Conservation (phyloP, 768 basidiomycete species). For the Russula abietina region DNA sequence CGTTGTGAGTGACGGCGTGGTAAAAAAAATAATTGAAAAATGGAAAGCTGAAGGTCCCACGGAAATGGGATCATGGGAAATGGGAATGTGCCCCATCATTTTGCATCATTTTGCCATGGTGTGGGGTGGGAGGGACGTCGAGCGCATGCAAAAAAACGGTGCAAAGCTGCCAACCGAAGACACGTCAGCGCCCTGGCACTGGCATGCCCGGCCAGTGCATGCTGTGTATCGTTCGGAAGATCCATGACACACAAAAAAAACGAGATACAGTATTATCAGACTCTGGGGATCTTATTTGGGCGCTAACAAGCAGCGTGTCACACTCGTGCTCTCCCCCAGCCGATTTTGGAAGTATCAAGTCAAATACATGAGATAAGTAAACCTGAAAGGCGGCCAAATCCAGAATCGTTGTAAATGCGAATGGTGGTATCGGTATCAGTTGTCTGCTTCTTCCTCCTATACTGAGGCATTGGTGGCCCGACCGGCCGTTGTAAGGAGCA, state of each 20-base stretch:
- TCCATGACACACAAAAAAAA: too few species aligned
- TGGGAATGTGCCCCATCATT: too few species aligned
- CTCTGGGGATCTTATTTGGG: neutral
- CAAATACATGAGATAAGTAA: neutral
- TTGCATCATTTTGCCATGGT: too few species aligned
- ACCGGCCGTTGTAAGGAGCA: constrained; percentile 1
- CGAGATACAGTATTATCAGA: too few species aligned
- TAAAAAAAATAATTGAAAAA: neutral
- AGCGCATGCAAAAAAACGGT: too few species aligned
- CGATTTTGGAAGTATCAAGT: neutral
- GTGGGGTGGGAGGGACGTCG: too few species aligned
- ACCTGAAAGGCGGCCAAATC: constrained; percentile 14
- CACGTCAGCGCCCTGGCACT: too few species aligned
- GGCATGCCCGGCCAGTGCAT: too few species aligned
- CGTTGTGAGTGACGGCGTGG: neutral
- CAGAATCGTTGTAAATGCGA: neutral
- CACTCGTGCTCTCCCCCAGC: neutral
- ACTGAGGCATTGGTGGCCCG: neutral
- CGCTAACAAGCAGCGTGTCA: neutral
- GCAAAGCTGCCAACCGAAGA: too few species aligned
- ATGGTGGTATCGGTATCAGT: neutral
- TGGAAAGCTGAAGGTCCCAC: neutral
- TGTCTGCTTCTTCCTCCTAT: constrained; percentile 8
- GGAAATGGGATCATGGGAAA: too few species aligned
- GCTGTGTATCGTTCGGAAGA: too few species aligned